Evolutionary conservation across 495 filamentous ascomycete species (phyloP).

Genomic region (Penicillium cinerascens): DNA sequence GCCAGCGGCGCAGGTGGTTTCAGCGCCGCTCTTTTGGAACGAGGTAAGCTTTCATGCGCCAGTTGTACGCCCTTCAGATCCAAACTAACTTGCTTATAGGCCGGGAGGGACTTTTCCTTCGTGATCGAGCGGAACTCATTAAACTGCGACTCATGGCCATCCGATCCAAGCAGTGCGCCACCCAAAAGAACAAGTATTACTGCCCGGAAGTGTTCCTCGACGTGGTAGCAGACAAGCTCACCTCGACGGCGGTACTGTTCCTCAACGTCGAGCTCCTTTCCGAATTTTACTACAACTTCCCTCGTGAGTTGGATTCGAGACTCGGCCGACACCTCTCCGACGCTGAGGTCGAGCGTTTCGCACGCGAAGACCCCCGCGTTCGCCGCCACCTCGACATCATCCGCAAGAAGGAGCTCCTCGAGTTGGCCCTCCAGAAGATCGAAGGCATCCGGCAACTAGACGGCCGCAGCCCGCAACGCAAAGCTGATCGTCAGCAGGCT

Average conservation of each 20-base stretch:
- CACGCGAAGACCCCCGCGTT: slow-evolving; percentile 86
- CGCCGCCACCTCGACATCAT: slow-evolving; percentile 87
- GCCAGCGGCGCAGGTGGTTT: slow-evolving; percentile 87
- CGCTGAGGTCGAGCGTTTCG: slow-evolving; percentile 82
- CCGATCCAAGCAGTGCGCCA: slow-evolving; percentile 81
- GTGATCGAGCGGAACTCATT: slow-evolving; percentile 82
- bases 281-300: slow-evolving; percentile 97
- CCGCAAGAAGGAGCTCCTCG: slow-evolving; percentile 83
- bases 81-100: slow-evolving; percentile 48
- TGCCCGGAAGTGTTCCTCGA: slow-evolving; percentile 98
- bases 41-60: slow-evolving; percentile 53
- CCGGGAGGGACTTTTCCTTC: slow-evolving; percentile 88
- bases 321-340: slow-evolving; percentile 79
- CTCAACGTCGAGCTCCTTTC: slow-evolving; percentile 94
- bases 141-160: slow-evolving; percentile 84
- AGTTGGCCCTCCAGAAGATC: slow-evolving; percentile 91
- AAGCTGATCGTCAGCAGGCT: slow-evolving; percentile 25
- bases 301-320: slow-evolving; percentile 80
- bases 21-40: slow-evolving; percentile 72
- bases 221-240: slow-evolving; percentile 91
- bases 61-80: slow-evolving; percentile 5
- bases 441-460: slow-evolving; percentile 80
- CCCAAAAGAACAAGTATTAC: slow-evolving; percentile 83
- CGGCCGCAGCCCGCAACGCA: slow-evolving; percentile 34
- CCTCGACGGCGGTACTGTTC: slow-evolving; percentile 91